These are phyloP conservation scores for Diophrys appendiculata DNA, from an alignment of 73 alveolate species.

Conservation along the genomic window DNA sequence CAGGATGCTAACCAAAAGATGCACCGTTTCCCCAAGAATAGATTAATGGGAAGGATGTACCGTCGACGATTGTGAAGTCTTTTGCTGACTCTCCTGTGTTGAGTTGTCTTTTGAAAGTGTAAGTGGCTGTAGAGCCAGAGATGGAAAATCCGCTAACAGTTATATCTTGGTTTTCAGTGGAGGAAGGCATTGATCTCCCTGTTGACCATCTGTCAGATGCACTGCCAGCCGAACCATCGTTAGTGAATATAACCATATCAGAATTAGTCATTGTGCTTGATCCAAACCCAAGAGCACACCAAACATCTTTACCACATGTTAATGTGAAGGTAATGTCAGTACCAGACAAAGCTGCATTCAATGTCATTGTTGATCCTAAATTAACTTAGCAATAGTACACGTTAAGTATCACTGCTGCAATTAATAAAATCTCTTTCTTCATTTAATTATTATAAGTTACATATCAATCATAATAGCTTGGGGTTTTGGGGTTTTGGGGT, in stretches of 20 bases:
- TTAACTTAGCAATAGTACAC: too few species aligned
- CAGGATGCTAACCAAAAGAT: background rate
- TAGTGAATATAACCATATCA: background rate
- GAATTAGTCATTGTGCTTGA: background rate
- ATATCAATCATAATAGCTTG: too few species aligned
- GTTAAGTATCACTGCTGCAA: too few species aligned
- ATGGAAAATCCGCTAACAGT: background rate
- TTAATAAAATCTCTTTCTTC: too few species aligned
- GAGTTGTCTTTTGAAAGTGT: background rate
- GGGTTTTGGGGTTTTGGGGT: too few species aligned
- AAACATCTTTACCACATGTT: too few species aligned
- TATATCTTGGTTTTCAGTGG: background rate
- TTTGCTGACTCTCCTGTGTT: background rate
- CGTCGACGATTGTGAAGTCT: background rate
- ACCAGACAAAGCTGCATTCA: too few species aligned
- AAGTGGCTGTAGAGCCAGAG: background rate
- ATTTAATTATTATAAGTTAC: too few species aligned
- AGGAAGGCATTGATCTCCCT: background rate
- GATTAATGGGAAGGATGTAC: background rate
- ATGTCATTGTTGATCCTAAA: too few species aligned
- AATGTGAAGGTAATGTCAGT: too few species aligned
- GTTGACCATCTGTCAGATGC: background rate
- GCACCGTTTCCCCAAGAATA: background rate
- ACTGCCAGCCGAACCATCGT: background rate
- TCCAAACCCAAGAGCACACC: background rate